Evolutionary conservation across 192 early-diverging fungal genomes (phyloP), one percentile per base, ranked within the genome.

Genomic region (Mycoemilia scoparia): DNA sequence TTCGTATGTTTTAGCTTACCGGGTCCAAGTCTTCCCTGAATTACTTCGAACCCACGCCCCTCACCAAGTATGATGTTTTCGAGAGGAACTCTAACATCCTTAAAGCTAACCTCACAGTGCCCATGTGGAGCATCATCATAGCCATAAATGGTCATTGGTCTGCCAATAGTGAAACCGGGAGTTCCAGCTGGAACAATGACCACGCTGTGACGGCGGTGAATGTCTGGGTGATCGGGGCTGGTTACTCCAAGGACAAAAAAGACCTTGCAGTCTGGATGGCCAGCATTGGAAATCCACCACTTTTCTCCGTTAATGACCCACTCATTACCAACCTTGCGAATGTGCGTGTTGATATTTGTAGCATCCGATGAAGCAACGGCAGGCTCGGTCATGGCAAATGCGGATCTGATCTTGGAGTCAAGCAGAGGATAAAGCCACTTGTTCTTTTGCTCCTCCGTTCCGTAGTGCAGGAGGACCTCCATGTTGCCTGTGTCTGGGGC

Each of bases 361-460:
- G 93, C 93, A 52, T 98, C 93, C 22, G 90, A 92, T 19, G 84
- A 88, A 0, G 93, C 87, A 21, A 98, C 87, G 5, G 38, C 55
- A n/a, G 84, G 82, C 57, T 98, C 93, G 13, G 88, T 95, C 93
- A 98, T 98, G 38, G 88, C 88, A 61, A 98, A 96, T 13, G 90
- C 88, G 15, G 89, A 95, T 13, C 93, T 74, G 48, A 98, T 92
- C 59, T 78, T 54, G 32, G 90, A 90, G 15, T 79, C 67, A 61
- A 98, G 49, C 34, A 98, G 64, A 7, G 93, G 93, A 21, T 52
- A 40, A 10, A 85, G 60, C 71, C 79, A 87, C 29, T 57, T 50
- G 26, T 65, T 34, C 63, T 95, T 91, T 54, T 98, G 93, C 26
- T 48, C 79, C 12, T 57, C 43, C 9, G 67, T 71, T 30, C 93